Evolutionary conservation across 2,329 filamentous ascomycete genomes (phyloP).

Genomic region (Phaeosphaeriaceae sp.): DNA sequence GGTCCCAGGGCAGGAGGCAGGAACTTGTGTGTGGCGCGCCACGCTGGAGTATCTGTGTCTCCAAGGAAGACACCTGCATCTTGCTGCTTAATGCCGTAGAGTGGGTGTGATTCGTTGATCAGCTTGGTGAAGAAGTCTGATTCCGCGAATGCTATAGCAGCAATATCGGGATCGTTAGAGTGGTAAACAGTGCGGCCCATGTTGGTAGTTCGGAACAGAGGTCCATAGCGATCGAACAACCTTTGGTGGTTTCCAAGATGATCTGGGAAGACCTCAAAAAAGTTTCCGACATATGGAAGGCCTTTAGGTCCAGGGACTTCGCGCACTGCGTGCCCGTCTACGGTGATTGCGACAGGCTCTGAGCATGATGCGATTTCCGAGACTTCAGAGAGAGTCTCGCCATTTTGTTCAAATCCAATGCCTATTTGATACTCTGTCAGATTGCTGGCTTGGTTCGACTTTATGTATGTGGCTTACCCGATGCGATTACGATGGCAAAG

Average conservation of each 20-base stretch:
- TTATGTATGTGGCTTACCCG: constrained; percentile 24
- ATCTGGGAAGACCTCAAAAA: constrained; percentile 51
- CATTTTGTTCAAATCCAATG: background rate
- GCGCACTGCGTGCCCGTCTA: constrained; percentile 59
- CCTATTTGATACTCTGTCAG: background rate
- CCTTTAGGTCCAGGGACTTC: constrained; percentile 49
- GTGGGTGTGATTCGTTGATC: constrained; percentile 40
- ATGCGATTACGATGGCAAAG: constrained; percentile 39
- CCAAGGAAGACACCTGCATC: constrained; percentile 40
- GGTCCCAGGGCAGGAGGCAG: constrained; percentile 66
- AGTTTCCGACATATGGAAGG: constrained; percentile 48
- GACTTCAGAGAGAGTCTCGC: background rate
- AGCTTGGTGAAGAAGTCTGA: constrained; percentile 54
- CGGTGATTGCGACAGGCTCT: constrained; percentile 41
- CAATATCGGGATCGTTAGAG: constrained; percentile 48
- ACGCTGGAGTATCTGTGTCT: constrained; percentile 62
- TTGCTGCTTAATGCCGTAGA: constrained; percentile 42
- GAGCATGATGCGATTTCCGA: constrained; percentile 20
- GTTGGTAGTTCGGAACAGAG: constrained; percentile 48
- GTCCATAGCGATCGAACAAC: constrained; percentile 49
- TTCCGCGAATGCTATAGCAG: constrained; percentile 43
- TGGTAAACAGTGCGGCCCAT: constrained; percentile 47
- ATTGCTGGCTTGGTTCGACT: background rate
- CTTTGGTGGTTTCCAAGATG: constrained; percentile 53
- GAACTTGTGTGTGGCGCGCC: constrained; percentile 67